Conservation (phyloP, 441 rosid species). For the Raphanus hybrid region DNA sequence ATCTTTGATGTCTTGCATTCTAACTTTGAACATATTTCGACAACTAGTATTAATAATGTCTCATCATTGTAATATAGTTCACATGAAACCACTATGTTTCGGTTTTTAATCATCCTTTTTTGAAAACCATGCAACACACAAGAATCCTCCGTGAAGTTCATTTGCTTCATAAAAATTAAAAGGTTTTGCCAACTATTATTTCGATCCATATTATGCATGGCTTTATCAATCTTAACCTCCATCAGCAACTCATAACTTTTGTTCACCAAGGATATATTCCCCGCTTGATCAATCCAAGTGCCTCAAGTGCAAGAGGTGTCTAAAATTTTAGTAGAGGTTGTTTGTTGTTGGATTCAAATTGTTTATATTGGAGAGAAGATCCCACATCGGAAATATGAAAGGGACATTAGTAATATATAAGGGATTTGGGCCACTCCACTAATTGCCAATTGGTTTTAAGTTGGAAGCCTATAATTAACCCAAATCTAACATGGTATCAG, state of each 20-base stretch:
- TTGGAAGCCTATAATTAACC: too few species aligned
- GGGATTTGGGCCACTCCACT: too few species aligned
- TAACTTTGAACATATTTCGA: neutral
- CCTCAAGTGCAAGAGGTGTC: neutral
- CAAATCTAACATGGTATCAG: too few species aligned
- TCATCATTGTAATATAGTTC: conserved; percentile 8
- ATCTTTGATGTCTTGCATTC: conserved; percentile 17
- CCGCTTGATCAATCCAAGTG: neutral
- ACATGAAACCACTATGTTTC: neutral
- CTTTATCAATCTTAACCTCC: neutral
- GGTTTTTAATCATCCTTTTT: neutral
- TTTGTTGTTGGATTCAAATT: neutral
- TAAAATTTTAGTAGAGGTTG: neutral
- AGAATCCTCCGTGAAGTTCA: neutral
- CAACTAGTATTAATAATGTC: neutral
- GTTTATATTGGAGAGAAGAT: too few species aligned
- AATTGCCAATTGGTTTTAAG: too few species aligned
- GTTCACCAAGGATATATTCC: neutral
- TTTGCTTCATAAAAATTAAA: neutral
- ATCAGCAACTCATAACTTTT: neutral
- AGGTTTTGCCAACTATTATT: neutral
- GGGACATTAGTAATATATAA: too few species aligned
- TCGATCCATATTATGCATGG: too few species aligned
- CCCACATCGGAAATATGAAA: too few species aligned
- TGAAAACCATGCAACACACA: conserved; percentile 1